Evolutionary conservation across 805 yeast genomes (phyloP), one percentile per base, ranked within the genome.

Genomic region (Nakazawaea ernobii): DNA sequence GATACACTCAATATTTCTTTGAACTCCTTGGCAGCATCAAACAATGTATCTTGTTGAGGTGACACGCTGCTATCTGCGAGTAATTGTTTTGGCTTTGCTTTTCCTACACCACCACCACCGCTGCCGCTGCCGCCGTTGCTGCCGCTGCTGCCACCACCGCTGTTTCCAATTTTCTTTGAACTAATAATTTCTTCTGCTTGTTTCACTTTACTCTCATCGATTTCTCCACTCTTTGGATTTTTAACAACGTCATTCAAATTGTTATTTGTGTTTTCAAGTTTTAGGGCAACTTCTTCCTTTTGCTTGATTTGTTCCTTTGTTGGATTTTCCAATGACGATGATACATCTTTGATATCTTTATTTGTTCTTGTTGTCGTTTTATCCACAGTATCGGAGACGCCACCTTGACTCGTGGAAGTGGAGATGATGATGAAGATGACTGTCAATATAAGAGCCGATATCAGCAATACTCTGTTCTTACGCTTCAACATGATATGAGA

Each of bases 1-100:
- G 87, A 71, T 39, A 79, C 53, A 7, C 73, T 54, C 45, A 90
- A 59, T 32, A 86, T 84, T 45, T 71, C 73, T 37, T 74, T 63
- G 51, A 80, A 79, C 59, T 74, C 86, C 50, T 65, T 68, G 33
- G 71, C 76, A 4, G 83, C 72, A 55, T 76, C 75, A 52, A 77
- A 80, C 15, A 52, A 53, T 26, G 39, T 14, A 8, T 33, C 17
- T 14, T n/a, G 17, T 33, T n/a, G n/a, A 33, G 36, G 15, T n/a
- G 36, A 13, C 15, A 33, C 36, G 15, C 9, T n/a, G 9, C 38
- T 41, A 11, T 43, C 36, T n/a, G 41, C 39, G 45, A 40, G 59
- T 39, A 53, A 50, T 15, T 44, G 50, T 43, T 46, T 53, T 42
- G 39, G 51, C 13, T 27, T n/a, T 1, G 33, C 32, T 4, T 35